These are phyloP conservation scores for Harrya chromipes DNA, from an alignment of 768 basidiomycete species.

Conservation along the genomic window DNA sequence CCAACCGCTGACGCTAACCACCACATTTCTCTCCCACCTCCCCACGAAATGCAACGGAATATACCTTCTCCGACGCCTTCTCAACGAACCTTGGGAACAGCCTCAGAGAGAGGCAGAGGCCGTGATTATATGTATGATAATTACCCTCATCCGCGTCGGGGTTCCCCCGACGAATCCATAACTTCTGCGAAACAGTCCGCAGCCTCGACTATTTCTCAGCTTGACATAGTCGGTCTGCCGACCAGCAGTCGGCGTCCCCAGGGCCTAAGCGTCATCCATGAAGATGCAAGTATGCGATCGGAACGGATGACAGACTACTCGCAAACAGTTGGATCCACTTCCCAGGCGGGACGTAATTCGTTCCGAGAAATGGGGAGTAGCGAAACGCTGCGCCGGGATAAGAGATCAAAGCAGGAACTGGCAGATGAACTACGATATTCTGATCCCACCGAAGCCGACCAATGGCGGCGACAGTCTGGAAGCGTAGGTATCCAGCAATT, in stretches of 20 bases:
- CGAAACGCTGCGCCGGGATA: conserved; percentile 17
- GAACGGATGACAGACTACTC: conserved; percentile 24
- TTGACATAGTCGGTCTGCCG: conserved; percentile 31
- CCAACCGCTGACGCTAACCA: conserved; percentile 40
- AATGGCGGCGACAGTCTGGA: conserved; percentile 29
- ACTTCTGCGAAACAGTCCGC: conserved; percentile 29
- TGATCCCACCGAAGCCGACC: conserved; percentile 28
- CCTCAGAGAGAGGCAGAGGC: conserved; percentile 18
- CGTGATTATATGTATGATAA: conserved; percentile 27
- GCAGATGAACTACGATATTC: conserved; percentile 37
- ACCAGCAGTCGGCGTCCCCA: conserved; percentile 9
- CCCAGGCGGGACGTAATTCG: conserved; percentile 15
- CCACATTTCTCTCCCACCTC: conserved; percentile 46
- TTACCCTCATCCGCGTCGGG: conserved; percentile 18
- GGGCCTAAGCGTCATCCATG: conserved; percentile 31
- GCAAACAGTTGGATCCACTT: conserved; percentile 16
- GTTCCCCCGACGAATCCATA: conserved; percentile 28
- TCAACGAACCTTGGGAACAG: conserved; percentile 17
- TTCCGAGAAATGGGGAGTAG: conserved; percentile 16
- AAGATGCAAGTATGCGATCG: conserved; percentile 29
- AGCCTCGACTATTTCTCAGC: conserved; percentile 31
- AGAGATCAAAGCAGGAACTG: conserved; percentile 26
- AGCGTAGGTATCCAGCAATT: conserved; percentile 12
- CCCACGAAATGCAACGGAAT: conserved; percentile 41
- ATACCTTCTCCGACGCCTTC: conserved; percentile 30